Evolutionary conservation across 768 basidiomycete genomes (phyloP).

Genomic region (Gelatoporia subvermispora): DNA sequence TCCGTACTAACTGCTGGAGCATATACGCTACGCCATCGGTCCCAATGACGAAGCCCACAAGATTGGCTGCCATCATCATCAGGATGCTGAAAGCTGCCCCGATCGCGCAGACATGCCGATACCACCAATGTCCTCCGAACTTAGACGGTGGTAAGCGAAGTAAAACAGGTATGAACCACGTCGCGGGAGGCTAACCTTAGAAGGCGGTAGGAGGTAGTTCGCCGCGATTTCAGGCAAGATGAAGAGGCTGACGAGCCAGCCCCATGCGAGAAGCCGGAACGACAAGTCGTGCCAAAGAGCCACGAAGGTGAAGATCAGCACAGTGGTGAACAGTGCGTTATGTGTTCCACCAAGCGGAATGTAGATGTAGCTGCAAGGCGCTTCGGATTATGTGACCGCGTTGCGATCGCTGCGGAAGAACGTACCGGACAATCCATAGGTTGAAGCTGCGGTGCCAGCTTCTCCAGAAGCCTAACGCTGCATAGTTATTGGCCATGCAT

Average conservation of each 20-base stretch:
- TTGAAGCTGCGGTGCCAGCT: slow-evolving; percentile 97
- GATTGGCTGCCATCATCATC: slow-evolving; percentile 88
- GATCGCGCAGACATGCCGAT: slow-evolving; percentile 76
- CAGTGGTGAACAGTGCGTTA: slow-evolving; percentile 53
- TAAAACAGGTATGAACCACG: neutral
- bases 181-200: slow-evolving; percentile 48
- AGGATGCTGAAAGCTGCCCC: slow-evolving; percentile 83
- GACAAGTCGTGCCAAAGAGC: slow-evolving; percentile 97
- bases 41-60: slow-evolving; percentile 93
- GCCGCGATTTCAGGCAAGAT: slow-evolving; percentile 81
- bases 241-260: slow-evolving; percentile 91
- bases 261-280: slow-evolving; percentile 86
- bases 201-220: slow-evolving; percentile 50
- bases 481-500: slow-evolving; percentile 98
- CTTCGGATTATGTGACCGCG: neutral
- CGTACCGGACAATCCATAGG: slow-evolving; percentile 85
- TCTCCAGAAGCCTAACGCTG: slow-evolving; percentile 88
- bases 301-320: slow-evolving; percentile 91
- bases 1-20: slow-evolving; percentile 53
- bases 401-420: slow-evolving; percentile 1
- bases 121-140: slow-evolving; percentile 73
- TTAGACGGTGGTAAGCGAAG: slow-evolving; percentile 22
- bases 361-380: slow-evolving; percentile 76
- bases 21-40: slow-evolving; percentile 74
- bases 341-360: slow-evolving; percentile 80